A percentile compares a stretch with the other conserved stretches of the same genome.
Conservation (phyloP, 108 stramenopile genomes). For the Cyclotella kingstonii region DNA sequence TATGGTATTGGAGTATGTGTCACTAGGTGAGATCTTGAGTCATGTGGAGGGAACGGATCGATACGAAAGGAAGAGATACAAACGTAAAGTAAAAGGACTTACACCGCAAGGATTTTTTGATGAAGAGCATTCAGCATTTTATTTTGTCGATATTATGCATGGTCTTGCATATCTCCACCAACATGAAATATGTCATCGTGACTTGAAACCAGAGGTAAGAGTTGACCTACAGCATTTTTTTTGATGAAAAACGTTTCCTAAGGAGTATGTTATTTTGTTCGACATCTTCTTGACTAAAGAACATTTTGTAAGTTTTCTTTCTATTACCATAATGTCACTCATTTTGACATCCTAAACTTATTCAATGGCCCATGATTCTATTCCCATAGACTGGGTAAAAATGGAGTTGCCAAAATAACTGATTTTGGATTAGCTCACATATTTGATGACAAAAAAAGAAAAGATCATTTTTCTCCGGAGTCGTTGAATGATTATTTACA, state of each 20-base stretch:
- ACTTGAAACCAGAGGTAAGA: slow-evolving; percentile 81
- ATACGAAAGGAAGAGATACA: slow-evolving; percentile 36
- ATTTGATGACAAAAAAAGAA: slow-evolving; percentile 68
- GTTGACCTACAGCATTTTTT: too few relatives aligned
- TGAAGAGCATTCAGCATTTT: slow-evolving; percentile 70
- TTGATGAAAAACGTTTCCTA: too few relatives aligned
- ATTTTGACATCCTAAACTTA: neutral
- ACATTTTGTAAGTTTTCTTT: slow-evolving; percentile 47
- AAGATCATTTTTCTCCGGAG: too few relatives aligned
- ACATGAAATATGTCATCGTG: slow-evolving; percentile 81
- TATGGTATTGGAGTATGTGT: slow-evolving; percentile 90
- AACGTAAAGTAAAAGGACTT: slow-evolving; percentile 39
- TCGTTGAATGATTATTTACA: slow-evolving; percentile 11
- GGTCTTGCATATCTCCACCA: slow-evolving; percentile 87
- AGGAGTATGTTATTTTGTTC: slow-evolving; percentile 13
- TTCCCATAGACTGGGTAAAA: slow-evolving; percentile 43
- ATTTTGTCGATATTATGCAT: slow-evolving; percentile 85
- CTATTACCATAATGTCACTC: neutral
- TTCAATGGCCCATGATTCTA: neutral
- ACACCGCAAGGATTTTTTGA: slow-evolving; percentile 69
- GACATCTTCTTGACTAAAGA: too few relatives aligned
- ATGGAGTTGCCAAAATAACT: slow-evolving; percentile 74
- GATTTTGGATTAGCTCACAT: slow-evolving; percentile 91
- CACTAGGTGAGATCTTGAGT: slow-evolving; percentile 85
- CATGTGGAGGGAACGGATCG: slow-evolving; percentile 68